Evolutionary conservation across 371 early-diverging fungal species (phyloP).

Genomic region (Chytridium lagenaria): DNA sequence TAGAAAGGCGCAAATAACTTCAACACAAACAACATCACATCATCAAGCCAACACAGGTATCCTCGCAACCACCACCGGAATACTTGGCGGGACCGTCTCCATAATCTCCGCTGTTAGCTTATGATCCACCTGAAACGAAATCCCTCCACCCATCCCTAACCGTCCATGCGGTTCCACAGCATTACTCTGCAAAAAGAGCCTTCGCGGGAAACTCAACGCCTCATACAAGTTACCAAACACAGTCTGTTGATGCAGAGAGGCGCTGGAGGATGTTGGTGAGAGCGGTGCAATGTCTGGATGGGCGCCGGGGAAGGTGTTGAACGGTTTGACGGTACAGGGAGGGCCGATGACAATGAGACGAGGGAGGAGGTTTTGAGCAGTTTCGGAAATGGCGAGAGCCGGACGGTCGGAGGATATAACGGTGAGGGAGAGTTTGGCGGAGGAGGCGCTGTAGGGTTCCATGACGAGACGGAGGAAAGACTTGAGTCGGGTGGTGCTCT

Average conservation of each 20-base stretch:
- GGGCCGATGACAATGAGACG: constrained; percentile 17
- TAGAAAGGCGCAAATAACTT: background rate
- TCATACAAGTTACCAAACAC: background rate
- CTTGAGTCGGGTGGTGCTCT: constrained; percentile 10
- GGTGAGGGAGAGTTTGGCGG: constrained; percentile 11
- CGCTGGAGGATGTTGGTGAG: background rate
- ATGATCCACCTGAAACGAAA: background rate
- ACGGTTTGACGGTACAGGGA: constrained; percentile 7
- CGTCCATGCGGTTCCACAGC: constrained; percentile 1
- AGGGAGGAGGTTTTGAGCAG: background rate
- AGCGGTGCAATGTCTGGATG: background rate
- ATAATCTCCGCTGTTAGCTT: background rate
- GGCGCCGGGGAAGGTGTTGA: background rate
- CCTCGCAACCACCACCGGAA: constrained; percentile 9
- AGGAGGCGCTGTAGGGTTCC: constrained; percentile 16
- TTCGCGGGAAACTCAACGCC: background rate
- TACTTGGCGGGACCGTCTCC: background rate
- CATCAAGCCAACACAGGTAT: constrained; percentile 4
- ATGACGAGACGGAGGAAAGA: constrained; percentile 17
- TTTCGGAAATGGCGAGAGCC: constrained; percentile 13
- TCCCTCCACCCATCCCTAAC: background rate
- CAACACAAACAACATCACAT: background rate
- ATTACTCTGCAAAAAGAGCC: background rate
- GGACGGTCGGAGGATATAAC: constrained; percentile 8
- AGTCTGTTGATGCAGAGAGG: background rate